Conservation (phyloP, 2,329 filamentous ascomycete species). For the Exophiala aquamarina region DNA sequence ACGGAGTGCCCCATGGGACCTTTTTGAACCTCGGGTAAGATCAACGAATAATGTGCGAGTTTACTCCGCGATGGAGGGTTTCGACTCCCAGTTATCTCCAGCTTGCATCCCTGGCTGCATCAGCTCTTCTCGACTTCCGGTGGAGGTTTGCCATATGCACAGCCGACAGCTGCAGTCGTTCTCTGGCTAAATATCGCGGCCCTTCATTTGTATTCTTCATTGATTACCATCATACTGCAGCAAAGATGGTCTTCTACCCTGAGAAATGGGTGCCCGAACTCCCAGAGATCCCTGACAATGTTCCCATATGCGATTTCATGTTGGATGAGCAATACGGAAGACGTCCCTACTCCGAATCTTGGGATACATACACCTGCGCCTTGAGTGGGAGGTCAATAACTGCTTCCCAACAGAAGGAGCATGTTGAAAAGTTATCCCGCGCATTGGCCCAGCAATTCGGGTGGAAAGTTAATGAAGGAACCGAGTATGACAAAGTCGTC, state of each 20-base stretch:
- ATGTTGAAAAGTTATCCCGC: conserved; percentile 67
- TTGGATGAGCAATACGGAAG: conserved; percentile 70
- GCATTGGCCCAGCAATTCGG: conserved; percentile 69
- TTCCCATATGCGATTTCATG: conserved; percentile 76
- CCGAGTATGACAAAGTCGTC: conserved; percentile 79
- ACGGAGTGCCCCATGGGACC: neutral
- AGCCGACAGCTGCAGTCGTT: neutral
- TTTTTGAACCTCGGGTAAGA: conserved; percentile 6
- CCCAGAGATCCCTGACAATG: conserved; percentile 66
- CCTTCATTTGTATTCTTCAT: neutral
- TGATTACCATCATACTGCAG: neutral
- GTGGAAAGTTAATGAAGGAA: conserved; percentile 68
- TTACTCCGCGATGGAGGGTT: too few relatives aligned
- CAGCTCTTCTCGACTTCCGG: too few relatives aligned
- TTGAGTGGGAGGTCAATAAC: conserved; percentile 68
- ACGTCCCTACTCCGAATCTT: conserved; percentile 60
- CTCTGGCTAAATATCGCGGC: neutral
- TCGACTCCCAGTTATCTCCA: conserved; percentile 9
- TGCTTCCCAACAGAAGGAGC: conserved; percentile 61
- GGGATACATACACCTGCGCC: conserved; percentile 74
- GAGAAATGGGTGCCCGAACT: conserved; percentile 40
- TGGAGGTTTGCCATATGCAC: too few relatives aligned
- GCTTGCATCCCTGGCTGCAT: neutral
- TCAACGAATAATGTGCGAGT: too few relatives aligned
- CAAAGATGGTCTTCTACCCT: conserved; percentile 48